Conservation (phyloP, 2,329 filamentous ascomycete species). For the Claviceps fusiformis region DNA sequence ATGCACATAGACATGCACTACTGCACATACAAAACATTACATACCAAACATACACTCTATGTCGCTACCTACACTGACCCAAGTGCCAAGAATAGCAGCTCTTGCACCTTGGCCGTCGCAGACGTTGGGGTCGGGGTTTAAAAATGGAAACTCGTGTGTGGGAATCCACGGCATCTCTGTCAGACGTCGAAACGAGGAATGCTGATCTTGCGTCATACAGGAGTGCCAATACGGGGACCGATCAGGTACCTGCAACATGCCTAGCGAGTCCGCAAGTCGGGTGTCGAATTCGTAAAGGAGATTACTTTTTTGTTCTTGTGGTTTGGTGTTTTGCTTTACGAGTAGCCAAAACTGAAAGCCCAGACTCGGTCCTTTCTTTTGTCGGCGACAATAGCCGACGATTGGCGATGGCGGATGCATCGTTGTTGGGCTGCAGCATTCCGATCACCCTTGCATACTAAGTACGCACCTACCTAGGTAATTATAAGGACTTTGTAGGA, state of each 20-base stretch:
- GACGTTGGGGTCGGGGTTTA: not conserved
- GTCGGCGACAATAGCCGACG: not conserved
- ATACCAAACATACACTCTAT: too few species aligned
- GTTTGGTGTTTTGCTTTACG: too few species aligned
- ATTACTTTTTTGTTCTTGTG: not conserved
- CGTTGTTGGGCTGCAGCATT: not conserved
- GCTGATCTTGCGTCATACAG: not conserved
- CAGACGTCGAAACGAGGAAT: not conserved
- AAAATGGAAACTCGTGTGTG: conserved; percentile 1
- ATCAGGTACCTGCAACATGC: too few species aligned
- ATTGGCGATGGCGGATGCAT: not conserved
- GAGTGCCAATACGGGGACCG: not conserved
- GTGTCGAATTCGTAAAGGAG: too few species aligned
- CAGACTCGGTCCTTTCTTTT: not conserved
- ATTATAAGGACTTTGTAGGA: too few species aligned
- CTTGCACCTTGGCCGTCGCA: not conserved
- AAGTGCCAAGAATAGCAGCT: conserved; percentile 1
- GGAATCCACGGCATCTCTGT: not conserved
- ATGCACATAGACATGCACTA: too few species aligned
- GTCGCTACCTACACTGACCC: too few species aligned
- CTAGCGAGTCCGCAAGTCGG: too few species aligned
- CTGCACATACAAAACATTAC: too few species aligned
- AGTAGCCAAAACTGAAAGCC: not conserved
- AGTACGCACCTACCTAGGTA: too few species aligned
- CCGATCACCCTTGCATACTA: too few species aligned